A percentile compares a stretch with the other conserved stretches of the same genome.
Conservation (phyloP, 805 yeast species). For the Barnettozyma vustinii region DNA sequence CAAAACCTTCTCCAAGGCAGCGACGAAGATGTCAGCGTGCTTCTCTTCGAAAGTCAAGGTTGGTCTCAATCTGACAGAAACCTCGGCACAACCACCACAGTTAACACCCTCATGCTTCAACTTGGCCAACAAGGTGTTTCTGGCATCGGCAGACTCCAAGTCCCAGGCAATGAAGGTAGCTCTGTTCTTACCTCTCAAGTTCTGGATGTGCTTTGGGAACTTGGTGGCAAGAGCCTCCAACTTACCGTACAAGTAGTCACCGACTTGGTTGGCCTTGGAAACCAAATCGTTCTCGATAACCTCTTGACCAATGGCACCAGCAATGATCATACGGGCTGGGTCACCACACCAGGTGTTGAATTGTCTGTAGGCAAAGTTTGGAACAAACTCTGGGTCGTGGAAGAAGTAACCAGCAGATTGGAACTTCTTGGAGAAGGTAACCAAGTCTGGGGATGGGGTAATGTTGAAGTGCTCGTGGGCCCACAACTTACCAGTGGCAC, state of each 20-base stretch:
- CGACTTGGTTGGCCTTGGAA: constrained; percentile 52
- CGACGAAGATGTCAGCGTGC: constrained; percentile 67
- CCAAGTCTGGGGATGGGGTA: constrained; percentile 73
- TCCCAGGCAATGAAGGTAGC: constrained; percentile 87
- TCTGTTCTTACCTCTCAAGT: constrained; percentile 68
- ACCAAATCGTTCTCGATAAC: constrained; percentile 55
- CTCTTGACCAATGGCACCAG: constrained; percentile 68
- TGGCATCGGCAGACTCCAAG: constrained; percentile 43
- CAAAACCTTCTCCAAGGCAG: constrained; percentile 33
- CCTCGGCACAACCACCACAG: constrained; percentile 81
- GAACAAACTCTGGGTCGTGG: constrained; percentile 67
- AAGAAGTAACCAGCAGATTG: constrained; percentile 87
- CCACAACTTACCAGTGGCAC: constrained; percentile 84
- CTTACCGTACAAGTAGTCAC: constrained; percentile 56
- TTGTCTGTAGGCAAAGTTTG: constrained; percentile 78
- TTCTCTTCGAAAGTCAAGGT: constrained; percentile 71
- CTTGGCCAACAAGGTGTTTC: constrained; percentile 57
- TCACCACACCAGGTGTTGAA: constrained; percentile 95
- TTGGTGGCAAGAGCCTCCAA: constrained; percentile 47
- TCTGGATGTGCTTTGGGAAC: constrained; percentile 47
- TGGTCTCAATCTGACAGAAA: constrained; percentile 77
- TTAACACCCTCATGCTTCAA: constrained; percentile 66
- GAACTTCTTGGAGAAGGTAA: constrained; percentile 83
- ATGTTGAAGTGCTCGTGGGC: constrained; percentile 83
- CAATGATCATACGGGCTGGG: constrained; percentile 73